phyloP scores from a whole-genome alignment of 371 early-diverging fungal genomes.

The Lichtheimia corymbifera region DNA sequence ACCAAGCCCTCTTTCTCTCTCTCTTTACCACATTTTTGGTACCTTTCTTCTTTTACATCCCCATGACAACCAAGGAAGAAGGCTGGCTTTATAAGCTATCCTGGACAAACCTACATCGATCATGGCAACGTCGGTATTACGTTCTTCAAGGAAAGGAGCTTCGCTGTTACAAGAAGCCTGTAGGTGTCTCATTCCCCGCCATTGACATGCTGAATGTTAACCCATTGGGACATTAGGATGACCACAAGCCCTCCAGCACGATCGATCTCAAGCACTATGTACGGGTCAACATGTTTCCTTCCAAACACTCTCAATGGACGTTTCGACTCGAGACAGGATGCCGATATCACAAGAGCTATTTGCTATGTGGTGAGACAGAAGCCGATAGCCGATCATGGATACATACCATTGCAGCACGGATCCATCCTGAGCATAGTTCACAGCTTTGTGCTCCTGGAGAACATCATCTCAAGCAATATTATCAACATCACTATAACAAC shows the following conservation, averaged over 20 bases:
- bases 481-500: background rate
- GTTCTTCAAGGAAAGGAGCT: conserved; percentile 20
- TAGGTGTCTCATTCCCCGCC: conserved; percentile 5
- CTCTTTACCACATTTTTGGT: background rate
- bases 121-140: conserved; percentile 25
- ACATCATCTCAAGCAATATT: conserved; percentile 3
- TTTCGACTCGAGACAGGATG: conserved; percentile 23
- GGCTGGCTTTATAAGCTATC: conserved; percentile 24
- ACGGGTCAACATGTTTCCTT: conserved; percentile 2
- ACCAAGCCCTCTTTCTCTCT: conserved; percentile 1
- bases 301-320: conserved; percentile 11
- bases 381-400: conserved; percentile 18
- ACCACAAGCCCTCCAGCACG: conserved; percentile 16
- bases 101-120: conserved; percentile 11
- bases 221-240: conserved; percentile 18
- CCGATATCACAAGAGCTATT: conserved; percentile 15
- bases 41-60: background rate
- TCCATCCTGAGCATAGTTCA: conserved; percentile 3
- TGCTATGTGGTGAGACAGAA: conserved; percentile 21
- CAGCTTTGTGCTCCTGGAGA: conserved; percentile 8
- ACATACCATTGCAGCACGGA: conserved; percentile 1
- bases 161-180: conserved; percentile 24
- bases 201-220: background rate
- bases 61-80: background rate
- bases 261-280: conserved; percentile 23